Percentiles rank a stretch among this genome's conserved stretches.
Conservation (phyloP, 139 green algal genomes). For the Coelastrella sp. region DNA sequence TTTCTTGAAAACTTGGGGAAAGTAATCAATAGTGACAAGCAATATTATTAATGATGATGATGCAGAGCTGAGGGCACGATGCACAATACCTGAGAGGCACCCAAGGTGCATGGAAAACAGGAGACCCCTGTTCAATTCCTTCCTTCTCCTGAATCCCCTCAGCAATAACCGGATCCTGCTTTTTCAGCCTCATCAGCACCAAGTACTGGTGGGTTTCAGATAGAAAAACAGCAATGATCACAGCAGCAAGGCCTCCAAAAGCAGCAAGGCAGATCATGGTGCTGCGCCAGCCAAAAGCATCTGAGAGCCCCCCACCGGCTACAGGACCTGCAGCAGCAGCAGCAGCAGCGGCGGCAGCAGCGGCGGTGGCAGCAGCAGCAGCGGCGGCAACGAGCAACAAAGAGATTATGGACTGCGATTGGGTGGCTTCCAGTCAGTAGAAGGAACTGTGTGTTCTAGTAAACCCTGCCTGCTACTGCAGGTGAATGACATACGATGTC, state of each 20-base stretch:
- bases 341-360: background rate
- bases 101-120: slow-evolving; percentile 15
- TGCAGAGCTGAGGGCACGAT: background rate
- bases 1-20: background rate
- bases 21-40: no score
- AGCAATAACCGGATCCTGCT: background rate
- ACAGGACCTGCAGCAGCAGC: background rate
- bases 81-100: background rate
- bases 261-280: background rate
- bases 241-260: background rate
- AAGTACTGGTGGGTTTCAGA: slow-evolving; percentile 34
- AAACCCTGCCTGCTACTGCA: background rate
- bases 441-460: background rate
- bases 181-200: background rate
- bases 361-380: no score
- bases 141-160: background rate
- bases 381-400: no score
- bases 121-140: background rate
- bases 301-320: slow-evolving; percentile 9
- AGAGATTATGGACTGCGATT: no score
- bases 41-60: no score
- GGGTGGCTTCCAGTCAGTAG: background rate
- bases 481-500: no score
- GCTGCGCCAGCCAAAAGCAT: slow-evolving; percentile 38
- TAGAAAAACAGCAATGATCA: background rate